Base-by-base conservation (phyloP, 2,329 filamentous ascomycete species). In the Didymella pomorum region DNA sequence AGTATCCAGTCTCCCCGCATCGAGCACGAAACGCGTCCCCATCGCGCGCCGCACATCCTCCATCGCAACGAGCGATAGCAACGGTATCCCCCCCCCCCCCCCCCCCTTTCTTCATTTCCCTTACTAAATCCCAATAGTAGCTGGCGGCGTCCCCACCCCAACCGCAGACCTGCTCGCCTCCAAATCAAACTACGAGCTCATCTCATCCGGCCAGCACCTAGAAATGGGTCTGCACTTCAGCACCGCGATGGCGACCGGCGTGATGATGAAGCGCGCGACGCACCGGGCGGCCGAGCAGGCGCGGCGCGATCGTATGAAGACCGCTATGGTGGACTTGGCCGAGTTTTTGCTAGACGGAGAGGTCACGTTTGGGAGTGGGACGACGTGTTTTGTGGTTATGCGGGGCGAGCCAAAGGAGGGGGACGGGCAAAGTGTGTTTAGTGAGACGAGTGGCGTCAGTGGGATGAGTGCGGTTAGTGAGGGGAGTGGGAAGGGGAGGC, bases 161-260 rank as follows among this genome's bases (percentile, higher is more conserved):
- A 68, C 70, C 61, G 69, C 70, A 10, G 70, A 72, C 47, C 61
- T 71, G 2, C 55, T 72, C 4, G 70, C 70, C 20, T 68, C 66
- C 10, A 72, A 72, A 58, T 67, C 63, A 50, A 72, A 72, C 57
- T 72, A 72, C 47, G 70, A 72, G 47, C 59, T 71, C 23, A 72
- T 72, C 11, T 70, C 69, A 20, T 66, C 64, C 1, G 70, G 70
- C 48, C 66, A 71, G 35, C 70, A 72, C 42, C 56, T 71, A 8
- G 70, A 72, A 57, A 72, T 72, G 70, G 70, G 70, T 8, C 45
- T 72, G 25, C 70, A 72, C 55, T 72, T 72, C 48, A 71, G 69
- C 55, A 71, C 69, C 29, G 69, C 70, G 55, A 72, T 72, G 70
- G 69, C 70, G 16, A 71, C 70, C 0, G 70, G 70, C 42, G 69